Percentiles rank a stretch among this genome's conserved stretches.
phyloP scores from a whole-genome alignment of 78 protist genomes.

The Dictyostelium capitatum region DNA sequence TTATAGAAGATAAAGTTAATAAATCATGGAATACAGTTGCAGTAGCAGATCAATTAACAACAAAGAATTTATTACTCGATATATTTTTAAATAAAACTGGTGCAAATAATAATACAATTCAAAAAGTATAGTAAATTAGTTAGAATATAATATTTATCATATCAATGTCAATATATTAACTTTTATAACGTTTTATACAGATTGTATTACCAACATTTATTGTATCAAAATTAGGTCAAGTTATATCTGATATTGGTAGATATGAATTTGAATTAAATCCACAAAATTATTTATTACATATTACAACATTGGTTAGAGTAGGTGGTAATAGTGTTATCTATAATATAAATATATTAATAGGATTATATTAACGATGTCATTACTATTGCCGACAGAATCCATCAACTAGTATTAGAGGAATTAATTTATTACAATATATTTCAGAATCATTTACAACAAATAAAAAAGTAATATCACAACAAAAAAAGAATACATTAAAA shows the following conservation, averaged over 20 bases:
- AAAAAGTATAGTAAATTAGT: neutral
- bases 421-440: slow-evolving; percentile 58
- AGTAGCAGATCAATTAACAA: slow-evolving; percentile 5
- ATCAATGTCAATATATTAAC: too few species aligned
- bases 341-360: too few species aligned
- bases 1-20: slow-evolving; percentile 33
- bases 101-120: neutral
- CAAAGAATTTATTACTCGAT: slow-evolving; percentile 20
- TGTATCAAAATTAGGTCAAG: slow-evolving; percentile 45
- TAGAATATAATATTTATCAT: too few species aligned
- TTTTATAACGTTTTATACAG: too few species aligned
- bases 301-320: slow-evolving; percentile 41
- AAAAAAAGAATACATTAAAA: slow-evolving; percentile 23
- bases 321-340: neutral
- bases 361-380: too few species aligned
- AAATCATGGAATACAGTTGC: slow-evolving; percentile 35
- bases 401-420: slow-evolving; percentile 66
- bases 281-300: slow-evolving; percentile 10
- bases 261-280: slow-evolving; percentile 31
- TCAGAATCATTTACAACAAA: slow-evolving; percentile 50
- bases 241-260: slow-evolving; percentile 70
- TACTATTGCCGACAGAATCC: too few species aligned
- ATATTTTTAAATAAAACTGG: slow-evolving; percentile 33
- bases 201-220: slow-evolving; percentile 14
- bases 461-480: slow-evolving; percentile 42